These are phyloP conservation scores for Penicillium cataractarum DNA, from an alignment of 495 filamentous ascomycete genomes.

Conservation along the genomic window DNA sequence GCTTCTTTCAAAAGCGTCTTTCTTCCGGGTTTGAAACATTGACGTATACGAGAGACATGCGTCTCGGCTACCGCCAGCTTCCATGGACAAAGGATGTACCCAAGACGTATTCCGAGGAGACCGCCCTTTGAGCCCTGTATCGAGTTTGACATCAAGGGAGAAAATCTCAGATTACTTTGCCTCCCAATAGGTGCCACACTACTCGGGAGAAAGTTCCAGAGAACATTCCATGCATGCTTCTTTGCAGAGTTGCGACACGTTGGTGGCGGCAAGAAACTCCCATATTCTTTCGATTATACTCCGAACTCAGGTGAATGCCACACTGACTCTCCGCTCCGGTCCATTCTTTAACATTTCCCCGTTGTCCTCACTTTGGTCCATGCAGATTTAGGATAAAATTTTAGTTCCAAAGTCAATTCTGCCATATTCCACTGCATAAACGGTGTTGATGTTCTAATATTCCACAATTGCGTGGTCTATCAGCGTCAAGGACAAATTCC, in stretches of 20 bases:
- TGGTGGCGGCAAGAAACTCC: slow-evolving; percentile 24
- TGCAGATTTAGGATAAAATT: neutral
- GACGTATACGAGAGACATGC: neutral
- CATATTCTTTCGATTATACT: slow-evolving; percentile 10
- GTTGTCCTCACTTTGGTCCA: slow-evolving; percentile 17
- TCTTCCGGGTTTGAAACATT: neutral
- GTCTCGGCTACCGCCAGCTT: slow-evolving; percentile 1
- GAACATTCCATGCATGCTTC: slow-evolving; percentile 48
- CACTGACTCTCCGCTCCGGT: slow-evolving; percentile 17
- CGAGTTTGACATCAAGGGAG: neutral
- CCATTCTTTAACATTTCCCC: slow-evolving; percentile 19
- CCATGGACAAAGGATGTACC: slow-evolving; percentile 6
- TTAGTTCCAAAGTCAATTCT: neutral
- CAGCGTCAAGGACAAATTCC: slow-evolving; percentile 5
- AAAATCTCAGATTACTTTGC: neutral
- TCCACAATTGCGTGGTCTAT: neutral
- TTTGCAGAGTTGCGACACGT: slow-evolving; percentile 36
- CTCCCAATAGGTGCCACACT: slow-evolving; percentile 9
- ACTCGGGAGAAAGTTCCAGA: slow-evolving; percentile 18
- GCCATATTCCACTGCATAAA: slow-evolving; percentile 17
- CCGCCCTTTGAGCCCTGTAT: slow-evolving; percentile 19
- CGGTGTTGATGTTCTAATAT: slow-evolving; percentile 8
- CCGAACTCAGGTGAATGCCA: slow-evolving; percentile 11
- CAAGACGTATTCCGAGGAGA: slow-evolving; percentile 8
- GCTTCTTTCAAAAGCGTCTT: slow-evolving; percentile 1